Percentiles rank a stretch among this genome's conserved stretches.
These are phyloP conservation scores for Acarospora socialis DNA, from an alignment of 2,329 filamentous ascomycete genomes.

Conservation along the genomic window DNA sequence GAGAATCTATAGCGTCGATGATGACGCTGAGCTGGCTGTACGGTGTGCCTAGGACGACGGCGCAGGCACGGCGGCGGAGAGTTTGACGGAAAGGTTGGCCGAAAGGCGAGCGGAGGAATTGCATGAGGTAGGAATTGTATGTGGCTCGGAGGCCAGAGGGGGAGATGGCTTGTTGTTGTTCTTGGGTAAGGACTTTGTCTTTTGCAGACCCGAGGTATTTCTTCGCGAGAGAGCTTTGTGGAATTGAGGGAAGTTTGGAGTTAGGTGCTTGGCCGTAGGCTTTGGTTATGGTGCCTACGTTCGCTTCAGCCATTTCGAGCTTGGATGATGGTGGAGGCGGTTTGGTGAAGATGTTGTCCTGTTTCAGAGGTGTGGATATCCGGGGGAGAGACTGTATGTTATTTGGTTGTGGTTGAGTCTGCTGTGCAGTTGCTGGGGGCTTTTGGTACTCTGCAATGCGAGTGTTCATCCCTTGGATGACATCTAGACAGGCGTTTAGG, in stretches of 20 bases:
- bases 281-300: slow-evolving; percentile 31
- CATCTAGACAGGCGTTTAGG: slow-evolving; percentile 51
- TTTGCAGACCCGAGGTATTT: slow-evolving; percentile 20
- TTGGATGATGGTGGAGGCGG: slow-evolving; percentile 24
- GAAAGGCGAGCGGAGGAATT: slow-evolving; percentile 37
- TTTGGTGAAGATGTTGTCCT: slow-evolving; percentile 33
- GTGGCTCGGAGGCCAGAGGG: slow-evolving; percentile 36
- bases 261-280: slow-evolving; percentile 31
- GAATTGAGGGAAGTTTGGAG: slow-evolving; percentile 28
- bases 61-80: slow-evolving; percentile 49
- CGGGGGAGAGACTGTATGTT: slow-evolving; percentile 34
- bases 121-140: slow-evolving; percentile 35
- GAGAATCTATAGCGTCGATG: slow-evolving; percentile 54
- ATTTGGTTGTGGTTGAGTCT: slow-evolving; percentile 23
- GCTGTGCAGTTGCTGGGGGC: slow-evolving; percentile 28
- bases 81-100: slow-evolving; percentile 58
- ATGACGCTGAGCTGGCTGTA: slow-evolving; percentile 55
- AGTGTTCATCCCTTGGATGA: slow-evolving; percentile 51
- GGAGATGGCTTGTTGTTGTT: slow-evolving; percentile 26
- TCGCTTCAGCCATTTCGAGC: slow-evolving; percentile 25
- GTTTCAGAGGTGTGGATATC: slow-evolving; percentile 34
- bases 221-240: slow-evolving; percentile 23
- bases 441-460: slow-evolving; percentile 52
- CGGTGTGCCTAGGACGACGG: slow-evolving; percentile 58
- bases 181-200: slow-evolving; percentile 12